phyloP scores from a whole-genome alignment of 2,329 filamentous ascomycete species.

The Magnaporthales sp. region DNA sequence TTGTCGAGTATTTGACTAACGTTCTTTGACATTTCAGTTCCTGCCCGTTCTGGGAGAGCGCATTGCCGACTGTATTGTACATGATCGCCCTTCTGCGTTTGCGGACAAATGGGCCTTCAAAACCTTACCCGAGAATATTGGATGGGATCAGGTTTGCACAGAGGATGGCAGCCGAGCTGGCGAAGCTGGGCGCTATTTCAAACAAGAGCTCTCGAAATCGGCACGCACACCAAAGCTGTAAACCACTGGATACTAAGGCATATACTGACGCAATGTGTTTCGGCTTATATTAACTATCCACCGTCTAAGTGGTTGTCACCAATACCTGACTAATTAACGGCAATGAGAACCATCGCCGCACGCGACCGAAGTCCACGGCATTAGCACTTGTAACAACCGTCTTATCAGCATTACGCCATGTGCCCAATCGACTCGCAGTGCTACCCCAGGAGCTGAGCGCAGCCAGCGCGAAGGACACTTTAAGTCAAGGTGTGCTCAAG shows the following conservation, averaged over 20 bases:
- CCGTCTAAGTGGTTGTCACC: slow-evolving; percentile 6
- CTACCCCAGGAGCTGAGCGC: not conserved
- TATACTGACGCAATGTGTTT: not conserved
- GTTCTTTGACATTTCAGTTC: slow-evolving; percentile 29
- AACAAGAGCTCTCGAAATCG: slow-evolving; percentile 26
- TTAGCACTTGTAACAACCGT: not conserved
- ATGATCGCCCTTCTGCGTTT: slow-evolving; percentile 39
- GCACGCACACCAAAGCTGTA: not conserved
- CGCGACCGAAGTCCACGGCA: not conserved
- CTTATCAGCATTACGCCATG: not conserved
- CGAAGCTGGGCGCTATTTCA: slow-evolving; percentile 33
- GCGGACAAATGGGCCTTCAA: slow-evolving; percentile 56
- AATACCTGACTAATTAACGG: slow-evolving; percentile 11
- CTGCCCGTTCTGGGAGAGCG: slow-evolving; percentile 56
- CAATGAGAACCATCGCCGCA: not conserved
- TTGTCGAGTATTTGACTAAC: not conserved
- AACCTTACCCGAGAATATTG: slow-evolving; percentile 28
- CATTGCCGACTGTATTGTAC: slow-evolving; percentile 46
- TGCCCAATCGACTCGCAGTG: not conserved
- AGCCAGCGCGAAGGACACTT: not conserved
- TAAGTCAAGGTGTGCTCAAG: not conserved
- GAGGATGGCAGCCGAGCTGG: slow-evolving; percentile 47
- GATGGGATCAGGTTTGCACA: slow-evolving; percentile 32
- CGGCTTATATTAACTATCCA: not conserved
- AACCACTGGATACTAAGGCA: not conserved